Percentiles rank a stretch among this genome's conserved stretches.
phyloP scores from a whole-genome alignment of 495 filamentous ascomycete genomes.

The Paragyromitra xinjiangensis region DNA sequence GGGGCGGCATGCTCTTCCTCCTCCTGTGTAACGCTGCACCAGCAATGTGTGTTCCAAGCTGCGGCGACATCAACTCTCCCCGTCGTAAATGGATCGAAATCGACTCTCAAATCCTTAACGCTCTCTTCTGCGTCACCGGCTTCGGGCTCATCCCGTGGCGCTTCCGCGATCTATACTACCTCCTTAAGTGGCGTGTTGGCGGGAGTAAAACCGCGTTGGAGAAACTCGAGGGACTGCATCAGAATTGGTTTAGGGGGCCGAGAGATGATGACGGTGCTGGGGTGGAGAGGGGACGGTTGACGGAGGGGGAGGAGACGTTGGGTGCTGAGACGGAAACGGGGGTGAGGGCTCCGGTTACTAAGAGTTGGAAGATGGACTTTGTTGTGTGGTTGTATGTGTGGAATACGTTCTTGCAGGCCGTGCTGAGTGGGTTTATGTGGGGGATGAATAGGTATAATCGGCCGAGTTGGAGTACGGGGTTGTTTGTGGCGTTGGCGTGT shows the following conservation, averaged over 20 bases:
- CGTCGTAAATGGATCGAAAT: slow-evolving; percentile 84
- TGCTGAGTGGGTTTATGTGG: slow-evolving; percentile 82
- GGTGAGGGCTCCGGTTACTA: slow-evolving; percentile 70
- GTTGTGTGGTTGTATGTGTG: slow-evolving; percentile 76
- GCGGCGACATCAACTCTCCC: slow-evolving; percentile 76
- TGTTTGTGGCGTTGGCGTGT: slow-evolving; percentile 75
- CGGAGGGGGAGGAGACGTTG: slow-evolving; percentile 45
- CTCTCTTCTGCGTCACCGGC: slow-evolving; percentile 84
- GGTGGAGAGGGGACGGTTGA: slow-evolving; percentile 67
- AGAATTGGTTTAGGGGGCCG: slow-evolving; percentile 74
- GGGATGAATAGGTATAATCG: slow-evolving; percentile 73
- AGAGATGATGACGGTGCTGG: slow-evolving; percentile 47
- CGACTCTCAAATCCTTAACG: slow-evolving; percentile 84
- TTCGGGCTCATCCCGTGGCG: slow-evolving; percentile 88
- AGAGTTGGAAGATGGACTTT: slow-evolving; percentile 79
- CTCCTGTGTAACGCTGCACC: slow-evolving; percentile 78
- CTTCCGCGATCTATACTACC: slow-evolving; percentile 78
- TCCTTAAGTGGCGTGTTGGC: slow-evolving; percentile 69
- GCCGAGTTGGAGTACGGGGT: slow-evolving; percentile 76
- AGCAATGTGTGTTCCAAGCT: slow-evolving; percentile 79
- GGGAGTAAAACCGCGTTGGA: slow-evolving; percentile 66
- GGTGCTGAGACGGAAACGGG: slow-evolving; percentile 63
- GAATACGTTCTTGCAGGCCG: slow-evolving; percentile 79
- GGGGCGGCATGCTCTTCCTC: slow-evolving; percentile 91
- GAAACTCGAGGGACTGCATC: slow-evolving; percentile 72